phyloP scores from a whole-genome alignment of 2,329 filamentous ascomycete species.

The Dactylellina sp. region DNA sequence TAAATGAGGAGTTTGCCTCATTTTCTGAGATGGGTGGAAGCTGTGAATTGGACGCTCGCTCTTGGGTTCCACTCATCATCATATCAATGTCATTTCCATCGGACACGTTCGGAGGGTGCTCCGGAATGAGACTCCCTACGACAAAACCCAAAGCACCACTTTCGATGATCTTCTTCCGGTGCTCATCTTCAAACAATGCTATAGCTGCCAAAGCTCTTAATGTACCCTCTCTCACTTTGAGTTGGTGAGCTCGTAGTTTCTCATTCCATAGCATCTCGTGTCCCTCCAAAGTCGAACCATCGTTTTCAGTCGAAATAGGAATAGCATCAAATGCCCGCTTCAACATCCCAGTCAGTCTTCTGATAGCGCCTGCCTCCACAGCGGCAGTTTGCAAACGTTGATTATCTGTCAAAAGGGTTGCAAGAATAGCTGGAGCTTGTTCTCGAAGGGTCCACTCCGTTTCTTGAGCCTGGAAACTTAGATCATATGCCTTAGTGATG shows the following conservation, averaged over 20 bases:
- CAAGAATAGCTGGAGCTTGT: constrained; percentile 79
- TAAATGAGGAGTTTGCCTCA: constrained; percentile 59
- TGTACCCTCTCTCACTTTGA: constrained; percentile 79
- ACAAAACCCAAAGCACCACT: constrained; percentile 84
- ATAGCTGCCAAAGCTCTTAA: constrained; percentile 85
- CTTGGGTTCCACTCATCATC: constrained; percentile 41
- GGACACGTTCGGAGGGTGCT: constrained; percentile 62
- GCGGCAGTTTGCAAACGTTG: constrained; percentile 83
- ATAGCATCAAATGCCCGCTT: constrained; percentile 74
- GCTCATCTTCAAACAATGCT: constrained; percentile 82
- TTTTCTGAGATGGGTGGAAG: constrained; percentile 35
- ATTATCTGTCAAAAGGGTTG: constrained; percentile 81
- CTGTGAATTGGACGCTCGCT: constrained; percentile 20
- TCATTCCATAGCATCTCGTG: constrained; percentile 70
- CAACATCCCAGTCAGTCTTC: constrained; percentile 72
- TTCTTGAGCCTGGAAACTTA: constrained; percentile 63
- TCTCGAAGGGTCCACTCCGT: constrained; percentile 72
- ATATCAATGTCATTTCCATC: constrained; percentile 28
- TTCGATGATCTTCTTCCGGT: constrained; percentile 83
- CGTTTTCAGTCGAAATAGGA: constrained; percentile 27
- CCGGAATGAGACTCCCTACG: constrained; percentile 80
- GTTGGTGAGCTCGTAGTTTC: constrained; percentile 72
- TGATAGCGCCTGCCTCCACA: constrained; percentile 75
- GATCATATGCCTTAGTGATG: constrained; percentile 63
- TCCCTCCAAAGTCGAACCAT: constrained; percentile 68